phyloP scores from a whole-genome alignment of 208 protist species.

The Crithidia brevicula region DNA sequence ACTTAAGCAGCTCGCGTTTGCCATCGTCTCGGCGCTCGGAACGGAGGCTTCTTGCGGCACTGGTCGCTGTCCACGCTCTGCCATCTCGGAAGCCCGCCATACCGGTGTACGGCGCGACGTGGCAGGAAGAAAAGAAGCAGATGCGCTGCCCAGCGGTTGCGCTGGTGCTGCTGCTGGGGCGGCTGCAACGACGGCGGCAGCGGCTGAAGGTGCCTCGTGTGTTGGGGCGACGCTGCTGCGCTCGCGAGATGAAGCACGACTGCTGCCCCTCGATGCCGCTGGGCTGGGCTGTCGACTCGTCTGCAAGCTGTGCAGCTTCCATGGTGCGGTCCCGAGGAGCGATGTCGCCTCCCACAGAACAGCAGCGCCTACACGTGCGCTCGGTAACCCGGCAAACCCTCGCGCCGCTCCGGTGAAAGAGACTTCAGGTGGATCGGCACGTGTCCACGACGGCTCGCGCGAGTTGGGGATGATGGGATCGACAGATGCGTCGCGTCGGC shows the following conservation, averaged over 20 bases:
- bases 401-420: neutral
- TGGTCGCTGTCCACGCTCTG: neutral
- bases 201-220: neutral
- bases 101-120: neutral
- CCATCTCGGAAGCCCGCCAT: too few relatives aligned
- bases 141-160: neutral
- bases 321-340: slow-evolving; percentile 25
- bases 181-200: neutral
- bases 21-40: too few relatives aligned
- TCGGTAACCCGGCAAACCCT: neutral
- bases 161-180: neutral
- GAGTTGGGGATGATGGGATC: too few relatives aligned
- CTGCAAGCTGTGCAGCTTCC: slow-evolving; percentile 17
- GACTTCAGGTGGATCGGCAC: too few relatives aligned
- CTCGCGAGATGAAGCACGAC: slow-evolving; percentile 25
- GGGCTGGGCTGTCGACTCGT: slow-evolving; percentile 14
- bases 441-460: too few relatives aligned
- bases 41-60: neutral
- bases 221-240: neutral
- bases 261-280: slow-evolving; percentile 13
- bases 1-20: neutral
- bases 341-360: slow-evolving; percentile 32
- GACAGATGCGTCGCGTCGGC: too few relatives aligned
- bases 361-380: slow-evolving; percentile 1
- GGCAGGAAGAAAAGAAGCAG: neutral